A percentile compares a stretch with the other conserved stretches of the same genome.
Evolutionary conservation across 805 yeast genomes (phyloP).

Genomic region (Yamadazyma sp.): DNA sequence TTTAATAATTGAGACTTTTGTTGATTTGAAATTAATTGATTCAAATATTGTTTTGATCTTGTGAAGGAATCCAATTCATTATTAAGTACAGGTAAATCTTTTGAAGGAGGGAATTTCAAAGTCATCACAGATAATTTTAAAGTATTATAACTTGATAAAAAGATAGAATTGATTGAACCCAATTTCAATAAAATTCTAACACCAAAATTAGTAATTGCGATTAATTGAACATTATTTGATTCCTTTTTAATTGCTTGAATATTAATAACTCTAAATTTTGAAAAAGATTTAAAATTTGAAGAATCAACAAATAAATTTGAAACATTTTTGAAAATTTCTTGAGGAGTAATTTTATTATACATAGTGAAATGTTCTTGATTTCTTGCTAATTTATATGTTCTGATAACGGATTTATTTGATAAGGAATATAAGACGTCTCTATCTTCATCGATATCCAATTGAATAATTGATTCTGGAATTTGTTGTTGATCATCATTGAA

Average conservation of each 20-base stretch:
- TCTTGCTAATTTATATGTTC: constrained; percentile 65
- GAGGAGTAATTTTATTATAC: constrained; percentile 39
- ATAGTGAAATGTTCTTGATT: constrained; percentile 38
- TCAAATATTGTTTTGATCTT: constrained; percentile 36
- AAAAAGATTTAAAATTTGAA: constrained; percentile 47
- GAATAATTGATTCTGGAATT: constrained; percentile 56
- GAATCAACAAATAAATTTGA: constrained; percentile 55
- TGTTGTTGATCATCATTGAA: constrained; percentile 11
- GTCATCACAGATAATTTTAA: constrained; percentile 38
- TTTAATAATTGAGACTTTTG: constrained; percentile 56
- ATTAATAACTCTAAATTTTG: constrained; percentile 55
- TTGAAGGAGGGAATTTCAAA: constrained; percentile 66
- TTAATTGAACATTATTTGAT: constrained; percentile 64
- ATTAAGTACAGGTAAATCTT: constrained; percentile 38
- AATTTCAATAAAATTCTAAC: constrained; percentile 65
- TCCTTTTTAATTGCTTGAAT: constrained; percentile 63
- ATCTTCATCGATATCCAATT: constrained; percentile 70
- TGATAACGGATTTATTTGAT: constrained; percentile 75
- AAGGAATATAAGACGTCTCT: constrained; percentile 77
- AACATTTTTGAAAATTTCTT: constrained; percentile 45
- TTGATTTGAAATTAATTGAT: constrained; percentile 38
- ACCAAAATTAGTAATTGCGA: constrained; percentile 82
- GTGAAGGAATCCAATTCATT: constrained; percentile 42
- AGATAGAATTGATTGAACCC: constrained; percentile 33
- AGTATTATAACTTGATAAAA: constrained; percentile 13